Evolutionary conservation across 805 yeast species (phyloP), one percentile per base, ranked within the genome.

Genomic region (Hanseniaspora opuntiae): DNA sequence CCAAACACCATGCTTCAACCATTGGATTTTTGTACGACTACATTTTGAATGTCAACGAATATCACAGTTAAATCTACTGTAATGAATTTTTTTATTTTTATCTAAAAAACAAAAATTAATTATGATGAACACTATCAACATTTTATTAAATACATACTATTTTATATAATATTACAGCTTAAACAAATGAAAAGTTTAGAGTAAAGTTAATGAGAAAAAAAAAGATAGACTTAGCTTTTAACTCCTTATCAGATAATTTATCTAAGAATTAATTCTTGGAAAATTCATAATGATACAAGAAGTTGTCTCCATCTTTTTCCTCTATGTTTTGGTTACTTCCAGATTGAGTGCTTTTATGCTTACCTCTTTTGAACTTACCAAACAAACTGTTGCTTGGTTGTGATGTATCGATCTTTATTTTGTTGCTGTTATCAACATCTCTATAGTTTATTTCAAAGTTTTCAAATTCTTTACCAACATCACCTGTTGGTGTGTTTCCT

Each of bases 1-100:
- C 80, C 55, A 76, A 74, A 52, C 69, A 74, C n/a, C 90, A 84
- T 65, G 65, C 84, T 57, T 78, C 79, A 55, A 68, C 74, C 10
- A 68, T 79, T 44, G 80, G 81, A 0, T 79, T 78, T 63, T 69
- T 73, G 59, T 77, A 77, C 60, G 75, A 77, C 57, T 77, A 75
- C 58, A 66, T 68, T 44, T 61, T 63, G 17, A 65, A 65, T 46
- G 64, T 61, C 16, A 62, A 61, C 41, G 65, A 64, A 46, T 54
- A 62, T 50, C 60, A 53, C 28, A 36, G 38, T 45, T 36, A 28
- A 19, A 11, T 5, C 1, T 17, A 19, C 11, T 33, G 6, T 14
- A 14, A 28, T 28, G 11, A 10, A 7, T 3, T 8, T 28, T 28
- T 28, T 4, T 28, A 10, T 28, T 28, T 28, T 10, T 2, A 28